Percentiles rank a stretch among this genome's conserved stretches.
Conservation (phyloP, 2,329 filamentous ascomycete genomes). For the Aspergillus aculeatus region DNA sequence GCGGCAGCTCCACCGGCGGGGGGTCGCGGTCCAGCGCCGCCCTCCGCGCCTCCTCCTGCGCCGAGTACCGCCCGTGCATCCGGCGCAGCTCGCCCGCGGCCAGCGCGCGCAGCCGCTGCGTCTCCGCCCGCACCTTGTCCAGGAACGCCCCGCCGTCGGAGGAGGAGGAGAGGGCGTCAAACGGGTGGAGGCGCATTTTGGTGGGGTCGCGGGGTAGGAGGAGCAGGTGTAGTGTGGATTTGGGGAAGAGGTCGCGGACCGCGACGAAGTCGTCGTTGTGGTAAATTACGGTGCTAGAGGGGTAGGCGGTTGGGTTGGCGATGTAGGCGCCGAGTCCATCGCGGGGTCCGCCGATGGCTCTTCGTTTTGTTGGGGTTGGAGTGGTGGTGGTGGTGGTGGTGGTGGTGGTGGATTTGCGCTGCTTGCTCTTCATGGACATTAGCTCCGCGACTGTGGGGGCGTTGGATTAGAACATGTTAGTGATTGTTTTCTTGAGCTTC, state of each 20-base stretch:
- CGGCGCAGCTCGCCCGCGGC: conserved; percentile 75
- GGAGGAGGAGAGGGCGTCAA: conserved; percentile 64
- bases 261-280: conserved; percentile 68
- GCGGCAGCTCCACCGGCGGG: conserved; percentile 56
- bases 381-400: conserved; percentile 10
- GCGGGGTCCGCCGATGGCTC: conserved; percentile 47
- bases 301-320: conserved; percentile 59
- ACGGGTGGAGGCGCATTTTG: conserved; percentile 67
- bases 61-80: conserved; percentile 63
- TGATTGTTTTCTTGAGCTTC: too few species aligned
- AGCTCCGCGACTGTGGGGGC: conserved; percentile 51
- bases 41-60: conserved; percentile 61
- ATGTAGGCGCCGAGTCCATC: conserved; percentile 69
- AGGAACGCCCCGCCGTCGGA: conserved; percentile 63
- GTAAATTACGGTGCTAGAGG: conserved; percentile 61
- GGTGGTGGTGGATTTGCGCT: conserved; percentile 23
- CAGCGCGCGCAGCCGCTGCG: conserved; percentile 59
- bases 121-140: conserved; percentile 60
- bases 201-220: conserved; percentile 72
- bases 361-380: conserved; percentile 13
- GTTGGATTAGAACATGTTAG: neutral
- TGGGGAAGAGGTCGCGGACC: conserved; percentile 83
- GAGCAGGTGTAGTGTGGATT: conserved; percentile 79
- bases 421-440: conserved; percentile 53
- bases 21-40: conserved; percentile 61